A percentile compares a stretch with the other conserved stretches of the same genome.
Evolutionary conservation across 441 rosid species (phyloP).

Genomic region (Corymbia citriodora): DNA sequence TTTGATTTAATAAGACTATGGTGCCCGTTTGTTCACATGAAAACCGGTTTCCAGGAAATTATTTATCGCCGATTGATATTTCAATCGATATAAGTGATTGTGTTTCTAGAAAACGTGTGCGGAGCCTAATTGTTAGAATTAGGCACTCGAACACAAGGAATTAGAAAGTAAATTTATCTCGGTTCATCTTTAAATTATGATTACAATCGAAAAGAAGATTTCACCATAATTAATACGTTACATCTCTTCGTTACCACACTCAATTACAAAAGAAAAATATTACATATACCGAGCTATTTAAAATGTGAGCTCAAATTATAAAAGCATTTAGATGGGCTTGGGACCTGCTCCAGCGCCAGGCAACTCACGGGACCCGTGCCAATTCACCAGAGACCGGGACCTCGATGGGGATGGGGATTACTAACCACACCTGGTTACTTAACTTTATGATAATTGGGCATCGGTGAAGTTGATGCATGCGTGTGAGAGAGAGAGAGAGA

Average conservation of each 20-base stretch:
- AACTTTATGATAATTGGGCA: background rate
- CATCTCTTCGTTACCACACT: background rate
- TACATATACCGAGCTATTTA: no score
- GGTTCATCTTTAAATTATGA: background rate
- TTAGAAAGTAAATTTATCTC: background rate
- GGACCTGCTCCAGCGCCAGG: no score
- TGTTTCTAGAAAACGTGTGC: no score
- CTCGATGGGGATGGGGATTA: background rate
- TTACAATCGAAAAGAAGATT: background rate
- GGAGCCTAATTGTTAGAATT: background rate
- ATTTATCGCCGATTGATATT: no score
- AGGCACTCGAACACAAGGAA: background rate
- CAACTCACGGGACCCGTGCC: no score
- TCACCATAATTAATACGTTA: background rate
- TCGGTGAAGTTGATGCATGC: background rate
- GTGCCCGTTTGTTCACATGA: background rate
- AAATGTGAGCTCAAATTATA: no score
- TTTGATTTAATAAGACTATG: background rate
- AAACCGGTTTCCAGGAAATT: no score
- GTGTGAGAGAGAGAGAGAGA: background rate
- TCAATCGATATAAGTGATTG: no score
- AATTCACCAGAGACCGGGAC: background rate
- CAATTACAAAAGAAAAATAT: background rate
- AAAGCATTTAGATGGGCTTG: no score
- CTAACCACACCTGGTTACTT: background rate